Conservation (phyloP, 192 early-diverging fungal genomes). For the Geosiphon pyriformis region DNA sequence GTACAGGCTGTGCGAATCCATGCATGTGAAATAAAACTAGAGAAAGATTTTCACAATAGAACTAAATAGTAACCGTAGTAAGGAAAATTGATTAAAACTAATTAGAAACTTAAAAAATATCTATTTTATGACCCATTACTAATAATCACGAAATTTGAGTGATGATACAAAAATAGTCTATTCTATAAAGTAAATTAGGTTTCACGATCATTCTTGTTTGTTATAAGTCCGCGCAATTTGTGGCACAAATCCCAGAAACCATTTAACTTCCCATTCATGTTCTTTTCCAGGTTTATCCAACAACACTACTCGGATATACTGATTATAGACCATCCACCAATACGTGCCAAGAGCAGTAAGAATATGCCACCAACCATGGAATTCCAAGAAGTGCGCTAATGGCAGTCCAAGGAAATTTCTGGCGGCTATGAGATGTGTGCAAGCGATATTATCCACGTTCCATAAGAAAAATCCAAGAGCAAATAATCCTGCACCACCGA, state of each 20-base stretch:
- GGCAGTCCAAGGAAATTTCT: constrained; percentile 43
- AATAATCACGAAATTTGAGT: neutral
- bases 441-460: constrained; percentile 77
- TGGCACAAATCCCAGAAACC: constrained; percentile 34
- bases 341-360: constrained; percentile 53
- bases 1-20: neutral
- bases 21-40: neutral
- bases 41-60: neutral
- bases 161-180: neutral
- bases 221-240: neutral
- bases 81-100: too few species aligned
- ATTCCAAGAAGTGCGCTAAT: constrained; percentile 49
- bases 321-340: constrained; percentile 48
- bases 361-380: constrained; percentile 68
- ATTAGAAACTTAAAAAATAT: too few species aligned
- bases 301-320: constrained; percentile 49
- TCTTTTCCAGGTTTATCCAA: constrained; percentile 32
- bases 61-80: too few species aligned
- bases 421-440: constrained; percentile 46
- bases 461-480: constrained; percentile 59
- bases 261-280: constrained; percentile 30
- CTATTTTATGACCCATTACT: neutral
- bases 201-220: neutral
- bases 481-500: constrained; percentile 40
- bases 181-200: neutral